Percentiles rank a stretch among this genome's conserved stretches.
These are phyloP conservation scores for Barnettozyma populi DNA, from an alignment of 805 yeast species.

Conservation along the genomic window DNA sequence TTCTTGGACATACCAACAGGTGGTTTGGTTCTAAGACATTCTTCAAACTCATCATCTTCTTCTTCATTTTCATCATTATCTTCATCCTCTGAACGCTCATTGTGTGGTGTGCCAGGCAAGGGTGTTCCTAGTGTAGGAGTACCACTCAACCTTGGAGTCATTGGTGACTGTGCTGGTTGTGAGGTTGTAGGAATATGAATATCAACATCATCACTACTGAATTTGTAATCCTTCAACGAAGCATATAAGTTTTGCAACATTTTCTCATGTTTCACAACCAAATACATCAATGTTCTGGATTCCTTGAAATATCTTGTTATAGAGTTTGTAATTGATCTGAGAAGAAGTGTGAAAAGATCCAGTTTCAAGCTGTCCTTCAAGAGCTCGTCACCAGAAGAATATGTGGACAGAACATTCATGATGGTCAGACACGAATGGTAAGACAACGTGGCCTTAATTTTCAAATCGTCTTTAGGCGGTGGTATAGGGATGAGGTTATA, in stretches of 20 bases:
- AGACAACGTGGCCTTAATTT: constrained; percentile 35
- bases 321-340: constrained; percentile 50
- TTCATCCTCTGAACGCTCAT: constrained; percentile 7
- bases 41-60: constrained; percentile 28
- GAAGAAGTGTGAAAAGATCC: constrained; percentile 53
- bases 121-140: constrained; percentile 7
- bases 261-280: constrained; percentile 35
- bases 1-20: constrained; percentile 58
- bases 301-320: constrained; percentile 45
- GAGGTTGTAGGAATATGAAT: neutral
- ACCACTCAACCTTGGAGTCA: neutral
- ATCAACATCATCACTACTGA: constrained; percentile 5
- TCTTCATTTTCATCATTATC: constrained; percentile 13
- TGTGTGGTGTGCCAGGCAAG: constrained; percentile 8
- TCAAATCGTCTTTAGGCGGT: constrained; percentile 26
- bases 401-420: constrained; percentile 34
- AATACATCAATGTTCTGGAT: constrained; percentile 48
- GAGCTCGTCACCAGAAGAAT: constrained; percentile 20
- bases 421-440: constrained; percentile 45
- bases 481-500: constrained; percentile 53
- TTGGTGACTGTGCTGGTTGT: constrained; percentile 2
- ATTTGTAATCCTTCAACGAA: constrained; percentile 7
- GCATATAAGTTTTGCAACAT: constrained; percentile 19
- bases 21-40: constrained; percentile 41
- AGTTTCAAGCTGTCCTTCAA: constrained; percentile 35